Evolutionary conservation across 495 filamentous ascomycete genomes (phyloP), one percentile per base, ranked within the genome.

Genomic region (Aspergillus bertholletiae): DNA sequence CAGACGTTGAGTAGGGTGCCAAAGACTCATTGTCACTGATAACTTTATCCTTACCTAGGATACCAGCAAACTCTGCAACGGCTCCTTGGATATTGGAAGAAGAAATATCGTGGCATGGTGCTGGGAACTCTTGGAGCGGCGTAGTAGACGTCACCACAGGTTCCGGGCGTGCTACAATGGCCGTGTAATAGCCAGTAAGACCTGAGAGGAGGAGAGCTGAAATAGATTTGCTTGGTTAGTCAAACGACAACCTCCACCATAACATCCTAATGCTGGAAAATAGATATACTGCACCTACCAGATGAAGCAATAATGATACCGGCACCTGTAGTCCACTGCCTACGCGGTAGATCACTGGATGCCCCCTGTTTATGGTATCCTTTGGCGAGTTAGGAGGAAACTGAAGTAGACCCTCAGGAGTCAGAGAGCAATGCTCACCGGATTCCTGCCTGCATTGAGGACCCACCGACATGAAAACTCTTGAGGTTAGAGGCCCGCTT

Each of bases 41-140:
- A 30, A 97, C 88, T 68, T 97, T 85, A 22, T 92, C 88, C 53
- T 82, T 75, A 48, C 95, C 94, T 9, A 97, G 80, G 20, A 98
- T 87, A 22, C 81, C 80, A 35, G 85, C 84, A 62, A 97, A 92
- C 67, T 98, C 94, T 5, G 86, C 76, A 92, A 94, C 97, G 2
- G 93, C 90, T 8, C 94, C 90, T 73, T 97, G 87, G 32, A 97
- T 81, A 62, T 92, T 94, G n/a, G 82, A 76, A 45, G 80, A 81
- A 27, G 84, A 80, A 46, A 83, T 79, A 61, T 96, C 83, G 65
- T 95, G 89, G 54, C 74, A 72, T 0, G 87, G 88, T 0, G 84
- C 70, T 4, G 70, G 75, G 20, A 85, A 72, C 26, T 80, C 75
- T 37, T 67, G 65, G 17, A 97, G 83, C 5, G 88, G 80, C 1